These are phyloP conservation scores for Diospyros kaki DNA, from an alignment of 148 eudicot species.

Conservation along the genomic window DNA sequence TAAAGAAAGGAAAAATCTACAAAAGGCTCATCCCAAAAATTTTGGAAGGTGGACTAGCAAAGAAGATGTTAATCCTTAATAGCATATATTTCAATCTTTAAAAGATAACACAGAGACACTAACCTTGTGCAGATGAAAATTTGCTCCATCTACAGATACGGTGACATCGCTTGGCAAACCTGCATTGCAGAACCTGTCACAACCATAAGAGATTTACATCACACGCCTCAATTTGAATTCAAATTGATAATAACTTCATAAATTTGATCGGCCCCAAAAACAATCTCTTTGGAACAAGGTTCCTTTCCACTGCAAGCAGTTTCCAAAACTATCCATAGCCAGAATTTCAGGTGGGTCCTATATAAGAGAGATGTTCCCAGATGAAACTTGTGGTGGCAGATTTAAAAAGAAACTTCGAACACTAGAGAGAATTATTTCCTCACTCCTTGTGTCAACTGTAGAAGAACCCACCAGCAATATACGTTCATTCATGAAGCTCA, in stretches of 20 bases:
- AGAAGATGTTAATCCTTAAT: too few relatives aligned
- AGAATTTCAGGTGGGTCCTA: background rate
- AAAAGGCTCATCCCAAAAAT: background rate
- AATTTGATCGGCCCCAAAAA: background rate
- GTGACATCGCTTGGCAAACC: constrained; percentile 78
- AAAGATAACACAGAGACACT: constrained; percentile 6
- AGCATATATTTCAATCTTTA: background rate
- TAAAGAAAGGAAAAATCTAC: background rate
- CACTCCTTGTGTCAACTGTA: too few relatives aligned
- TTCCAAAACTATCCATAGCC: background rate
- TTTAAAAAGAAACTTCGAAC: constrained; percentile 2
- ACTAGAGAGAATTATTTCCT: background rate
- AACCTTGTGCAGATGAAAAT: constrained; percentile 91
- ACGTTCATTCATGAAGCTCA: background rate
- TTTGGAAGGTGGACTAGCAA: background rate
- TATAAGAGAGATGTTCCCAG: background rate
- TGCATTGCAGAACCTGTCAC: constrained; percentile 85
- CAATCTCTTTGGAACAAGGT: background rate
- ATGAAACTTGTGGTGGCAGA: background rate
- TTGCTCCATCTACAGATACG: constrained; percentile 49
- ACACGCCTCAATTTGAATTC: background rate
- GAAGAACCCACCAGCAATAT: too few relatives aligned
- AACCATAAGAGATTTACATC: constrained; percentile 33
- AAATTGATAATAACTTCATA: background rate
- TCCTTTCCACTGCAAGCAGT: constrained; percentile 5